These are phyloP conservation scores for Solanum sejunctum DNA, from an alignment of 257 asterid genomes.

Conservation along the genomic window DNA sequence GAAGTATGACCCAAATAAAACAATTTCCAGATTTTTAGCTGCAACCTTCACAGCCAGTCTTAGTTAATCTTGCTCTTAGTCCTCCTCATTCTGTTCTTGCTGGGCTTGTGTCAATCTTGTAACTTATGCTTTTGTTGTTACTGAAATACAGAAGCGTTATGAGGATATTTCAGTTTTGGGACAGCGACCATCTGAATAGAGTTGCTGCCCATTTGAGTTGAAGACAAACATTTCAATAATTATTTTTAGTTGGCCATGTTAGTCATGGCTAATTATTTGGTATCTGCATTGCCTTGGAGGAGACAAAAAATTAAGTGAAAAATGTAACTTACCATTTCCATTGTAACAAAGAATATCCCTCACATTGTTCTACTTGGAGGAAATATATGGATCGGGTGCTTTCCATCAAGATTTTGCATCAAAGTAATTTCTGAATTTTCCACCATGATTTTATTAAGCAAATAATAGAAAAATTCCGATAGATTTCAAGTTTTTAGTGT, in stretches of 20 bases:
- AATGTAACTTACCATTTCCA: not conserved
- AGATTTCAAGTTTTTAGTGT: not conserved
- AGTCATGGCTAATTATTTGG: not conserved
- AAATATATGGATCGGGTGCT: not conserved
- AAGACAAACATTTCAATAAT: not conserved
- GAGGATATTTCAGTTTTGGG: constrained; percentile 33
- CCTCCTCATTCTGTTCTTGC: not conserved
- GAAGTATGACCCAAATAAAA: too few species aligned
- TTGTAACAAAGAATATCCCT: not conserved
- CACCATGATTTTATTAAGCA: not conserved
- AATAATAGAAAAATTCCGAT: not conserved
- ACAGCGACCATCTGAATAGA: constrained; percentile 22
- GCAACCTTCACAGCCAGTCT: too few species aligned
- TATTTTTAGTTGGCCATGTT: not conserved
- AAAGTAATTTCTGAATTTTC: not conserved
- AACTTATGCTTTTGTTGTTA: not conserved
- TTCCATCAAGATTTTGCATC: not conserved
- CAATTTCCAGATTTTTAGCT: too few species aligned
- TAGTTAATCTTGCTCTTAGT: not conserved
- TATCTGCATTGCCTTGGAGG: not conserved
- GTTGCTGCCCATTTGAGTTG: not conserved
- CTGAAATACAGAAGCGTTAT: constrained; percentile 24
- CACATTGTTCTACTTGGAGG: not conserved
- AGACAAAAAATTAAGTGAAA: not conserved
- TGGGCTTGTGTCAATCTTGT: not conserved